phyloP scores from a whole-genome alignment of 164 flowering plant genomes.

The Stephania japonica region DNA sequence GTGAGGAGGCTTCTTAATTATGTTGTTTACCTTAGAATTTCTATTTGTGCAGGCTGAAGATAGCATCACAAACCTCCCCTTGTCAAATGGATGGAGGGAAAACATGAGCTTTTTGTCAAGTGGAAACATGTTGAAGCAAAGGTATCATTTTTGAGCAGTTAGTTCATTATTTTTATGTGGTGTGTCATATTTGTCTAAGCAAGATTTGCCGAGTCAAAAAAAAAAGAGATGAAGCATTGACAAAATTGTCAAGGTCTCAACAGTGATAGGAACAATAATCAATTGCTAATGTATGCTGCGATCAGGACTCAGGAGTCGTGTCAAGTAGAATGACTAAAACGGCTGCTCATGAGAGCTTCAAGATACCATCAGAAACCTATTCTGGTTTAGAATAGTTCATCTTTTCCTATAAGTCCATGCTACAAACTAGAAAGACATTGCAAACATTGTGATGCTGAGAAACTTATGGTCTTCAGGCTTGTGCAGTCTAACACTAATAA shows the following conservation, averaged over 20 bases:
- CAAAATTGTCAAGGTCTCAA: neutral
- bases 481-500: too few species aligned
- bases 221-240: neutral
- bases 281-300: neutral
- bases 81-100: constrained; percentile 87
- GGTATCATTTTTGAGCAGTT: constrained; percentile 34
- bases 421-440: neutral
- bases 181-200: neutral
- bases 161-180: neutral
- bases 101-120: constrained; percentile 68
- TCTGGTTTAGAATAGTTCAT: neutral
- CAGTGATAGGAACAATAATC: neutral
- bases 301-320: neutral
- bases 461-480: neutral
- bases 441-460: neutral
- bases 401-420: neutral
- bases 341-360: neutral
- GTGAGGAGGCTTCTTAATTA: neutral
- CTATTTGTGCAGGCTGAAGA: constrained; percentile 62
- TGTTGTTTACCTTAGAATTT: neutral
- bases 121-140: constrained; percentile 92
- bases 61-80: constrained; percentile 64
- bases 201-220: neutral
- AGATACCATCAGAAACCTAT: neutral
- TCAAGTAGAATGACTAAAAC: neutral